phyloP scores from a whole-genome alignment of 495 filamentous ascomycete species.

The Saxispiralis lemnorum region DNA sequence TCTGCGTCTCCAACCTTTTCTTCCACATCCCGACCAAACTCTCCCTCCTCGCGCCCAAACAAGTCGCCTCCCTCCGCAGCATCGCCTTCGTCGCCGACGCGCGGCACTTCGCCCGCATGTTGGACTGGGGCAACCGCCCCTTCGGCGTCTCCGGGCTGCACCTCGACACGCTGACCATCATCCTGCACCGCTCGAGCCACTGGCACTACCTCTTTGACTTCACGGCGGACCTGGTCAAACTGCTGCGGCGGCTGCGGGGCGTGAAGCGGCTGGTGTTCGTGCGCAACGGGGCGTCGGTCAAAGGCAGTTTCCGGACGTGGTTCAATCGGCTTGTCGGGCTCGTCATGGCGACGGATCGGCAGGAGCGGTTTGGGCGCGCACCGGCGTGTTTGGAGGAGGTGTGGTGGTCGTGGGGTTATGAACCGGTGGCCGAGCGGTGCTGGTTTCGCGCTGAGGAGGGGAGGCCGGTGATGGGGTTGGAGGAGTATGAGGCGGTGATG shows the following conservation, averaged over 20 bases:
- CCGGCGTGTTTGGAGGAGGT: conserved; percentile 11
- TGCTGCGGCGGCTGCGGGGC: conserved; percentile 16
- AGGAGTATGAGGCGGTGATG: conserved; percentile 17
- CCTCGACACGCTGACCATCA: conserved; percentile 17
- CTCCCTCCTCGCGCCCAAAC: conserved; percentile 7
- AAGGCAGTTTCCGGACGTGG: conserved; percentile 20
- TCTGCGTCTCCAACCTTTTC: conserved; percentile 15
- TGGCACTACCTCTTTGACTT: conserved; percentile 19
- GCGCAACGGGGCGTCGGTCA: conserved; percentile 18
- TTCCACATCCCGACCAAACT: conserved; percentile 10
- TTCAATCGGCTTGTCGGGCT: conserved; percentile 19
- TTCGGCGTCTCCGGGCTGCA: conserved; percentile 14
- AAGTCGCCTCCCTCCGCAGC: conserved; percentile 12
- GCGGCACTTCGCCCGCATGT: conserved; percentile 16
- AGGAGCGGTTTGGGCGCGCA: conserved; percentile 14
- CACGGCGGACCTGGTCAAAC: conserved; percentile 14
- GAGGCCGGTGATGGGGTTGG: conserved; percentile 15
- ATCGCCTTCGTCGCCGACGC: conserved; percentile 17
- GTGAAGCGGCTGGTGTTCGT: conserved; percentile 18
- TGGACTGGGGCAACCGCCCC: conserved; percentile 15
- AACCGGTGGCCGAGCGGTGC: conserved; percentile 14
- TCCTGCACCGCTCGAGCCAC: conserved; percentile 16
- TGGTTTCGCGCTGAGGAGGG: conserved; percentile 12
- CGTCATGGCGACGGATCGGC: conserved; percentile 21
- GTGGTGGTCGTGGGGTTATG: conserved; percentile 22